A percentile compares a stretch with the other conserved stretches of the same genome.
phyloP scores from a whole-genome alignment of 1,139 yeast genomes.

The Saccharomyces hybrid region DNA sequence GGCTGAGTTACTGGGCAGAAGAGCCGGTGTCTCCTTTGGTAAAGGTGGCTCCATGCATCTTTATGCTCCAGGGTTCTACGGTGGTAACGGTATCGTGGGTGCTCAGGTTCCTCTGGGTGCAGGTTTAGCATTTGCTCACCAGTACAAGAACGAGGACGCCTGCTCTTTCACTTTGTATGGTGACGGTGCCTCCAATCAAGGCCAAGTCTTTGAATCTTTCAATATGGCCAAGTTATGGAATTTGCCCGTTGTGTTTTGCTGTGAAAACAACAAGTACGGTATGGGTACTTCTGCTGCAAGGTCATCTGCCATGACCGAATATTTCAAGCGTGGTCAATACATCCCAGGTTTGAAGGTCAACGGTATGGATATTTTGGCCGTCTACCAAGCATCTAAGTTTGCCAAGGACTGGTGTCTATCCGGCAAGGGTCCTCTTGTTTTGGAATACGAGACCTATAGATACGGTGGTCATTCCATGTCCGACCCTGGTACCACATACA shows the following conservation, averaged over 20 bases:
- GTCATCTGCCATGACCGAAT: conserved; percentile 93
- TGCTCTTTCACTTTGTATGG: conserved; percentile 90
- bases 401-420: conserved; percentile 93
- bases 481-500: conserved; percentile 98
- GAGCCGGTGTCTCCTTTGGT: conserved; percentile 92
- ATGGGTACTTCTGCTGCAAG: conserved; percentile 98
- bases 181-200: conserved; percentile 99
- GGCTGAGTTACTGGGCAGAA: conserved; percentile 95
- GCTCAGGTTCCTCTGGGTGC: conserved; percentile 98
- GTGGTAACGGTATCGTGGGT: conserved; percentile 99
- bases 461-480: conserved; percentile 99
- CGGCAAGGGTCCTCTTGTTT: conserved; percentile 92
- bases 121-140: conserved; percentile 95
- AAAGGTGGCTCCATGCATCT: conserved; percentile 99
- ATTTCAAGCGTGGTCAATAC: conserved; percentile 98
- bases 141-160: conserved; percentile 73
- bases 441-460: conserved; percentile 97
- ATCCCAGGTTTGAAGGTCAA: conserved; percentile 97
- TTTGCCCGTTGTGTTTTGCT: conserved; percentile 86
- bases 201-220: conserved; percentile 94
- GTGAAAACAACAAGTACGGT: conserved; percentile 99
- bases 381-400: conserved; percentile 91
- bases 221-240: conserved; percentile 99
- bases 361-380: conserved; percentile 96
- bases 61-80: conserved; percentile 91